Conservation (phyloP, 1,284 basidiomycete species). For the Rhodotorula sp. region DNA sequence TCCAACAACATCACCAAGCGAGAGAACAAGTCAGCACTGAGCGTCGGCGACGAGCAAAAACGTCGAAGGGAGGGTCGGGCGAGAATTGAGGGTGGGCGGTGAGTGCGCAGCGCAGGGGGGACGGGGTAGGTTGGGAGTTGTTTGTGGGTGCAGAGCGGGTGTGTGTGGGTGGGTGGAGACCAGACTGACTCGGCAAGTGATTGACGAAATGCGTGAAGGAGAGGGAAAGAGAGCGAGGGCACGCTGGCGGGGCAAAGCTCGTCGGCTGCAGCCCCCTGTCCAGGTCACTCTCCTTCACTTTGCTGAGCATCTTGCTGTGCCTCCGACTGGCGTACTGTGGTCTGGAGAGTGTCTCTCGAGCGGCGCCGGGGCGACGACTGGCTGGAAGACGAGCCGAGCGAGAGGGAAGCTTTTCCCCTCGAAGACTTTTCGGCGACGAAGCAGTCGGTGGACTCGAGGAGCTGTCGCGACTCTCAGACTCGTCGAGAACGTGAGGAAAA, state of each 20-base stretch:
- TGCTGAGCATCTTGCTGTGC: not conserved
- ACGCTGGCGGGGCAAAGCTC: no score
- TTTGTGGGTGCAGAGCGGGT: not conserved
- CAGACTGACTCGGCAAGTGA: conserved; percentile 19
- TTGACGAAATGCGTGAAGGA: conserved; percentile 30
- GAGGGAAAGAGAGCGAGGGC: conserved; percentile 4
- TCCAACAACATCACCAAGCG: not conserved
- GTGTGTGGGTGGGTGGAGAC: no score
- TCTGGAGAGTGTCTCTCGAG: no score
- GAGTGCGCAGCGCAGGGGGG: not conserved
- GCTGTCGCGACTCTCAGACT: no score
- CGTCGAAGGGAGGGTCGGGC: not conserved
- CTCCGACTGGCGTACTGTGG: no score
- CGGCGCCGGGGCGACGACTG: no score
- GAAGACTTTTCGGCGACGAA: no score
- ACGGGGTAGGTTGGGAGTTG: not conserved
- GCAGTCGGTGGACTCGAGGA: no score
- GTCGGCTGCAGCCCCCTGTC: not conserved
- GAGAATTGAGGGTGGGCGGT: not conserved
- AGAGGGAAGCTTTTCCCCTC: no score
- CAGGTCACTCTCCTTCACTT: not conserved
- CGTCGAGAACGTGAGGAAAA: no score
- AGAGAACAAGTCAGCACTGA: not conserved
- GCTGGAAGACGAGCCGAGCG: no score
- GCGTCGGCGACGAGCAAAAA: not conserved